A percentile compares a stretch with the other conserved stretches of the same genome.
Evolutionary conservation across 1,284 basidiomycete species (phyloP).

Genomic region (Malassezia japonica): DNA sequence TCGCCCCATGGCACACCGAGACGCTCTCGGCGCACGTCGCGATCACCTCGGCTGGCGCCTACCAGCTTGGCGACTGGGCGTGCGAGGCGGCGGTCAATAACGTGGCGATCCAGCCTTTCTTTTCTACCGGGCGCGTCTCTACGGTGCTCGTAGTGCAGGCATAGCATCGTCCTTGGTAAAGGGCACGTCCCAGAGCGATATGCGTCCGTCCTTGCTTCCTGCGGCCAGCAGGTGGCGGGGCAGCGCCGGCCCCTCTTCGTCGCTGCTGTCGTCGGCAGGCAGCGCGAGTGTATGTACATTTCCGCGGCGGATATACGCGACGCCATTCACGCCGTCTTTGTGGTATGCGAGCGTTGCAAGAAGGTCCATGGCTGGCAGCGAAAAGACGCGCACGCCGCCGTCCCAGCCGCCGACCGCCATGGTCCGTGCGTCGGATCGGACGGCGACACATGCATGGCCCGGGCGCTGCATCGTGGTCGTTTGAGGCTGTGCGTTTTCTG

Average conservation of each 20-base stretch:
- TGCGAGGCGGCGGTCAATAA: background rate
- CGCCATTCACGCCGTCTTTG: constrained; percentile 8
- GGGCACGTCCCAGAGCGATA: constrained; percentile 13
- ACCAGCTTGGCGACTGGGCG: constrained; percentile 10
- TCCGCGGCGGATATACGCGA: constrained; percentile 2
- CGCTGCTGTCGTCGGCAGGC: background rate
- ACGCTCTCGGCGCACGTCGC: background rate
- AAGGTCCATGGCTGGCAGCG: background rate
- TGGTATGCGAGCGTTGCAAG: constrained; percentile 7
- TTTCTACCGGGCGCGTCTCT: background rate
- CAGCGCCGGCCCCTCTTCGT: background rate
- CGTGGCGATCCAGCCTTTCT: background rate
- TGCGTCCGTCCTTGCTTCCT: constrained; percentile 15
- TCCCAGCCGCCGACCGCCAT: constrained; percentile 14
- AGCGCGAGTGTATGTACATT: background rate
- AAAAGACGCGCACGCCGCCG: background rate
- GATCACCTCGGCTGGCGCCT: constrained; percentile 1
- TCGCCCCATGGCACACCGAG: background rate
- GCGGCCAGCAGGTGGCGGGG: constrained; percentile 4
- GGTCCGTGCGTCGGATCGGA: constrained; percentile 2
- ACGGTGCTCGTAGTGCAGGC: constrained; percentile 2
- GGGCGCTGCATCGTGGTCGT: background rate
- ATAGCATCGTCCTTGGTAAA: constrained; percentile 1
- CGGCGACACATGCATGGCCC: constrained; percentile 10
- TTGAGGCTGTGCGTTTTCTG: background rate